These are phyloP conservation scores for Sanchytrium tribonematis DNA, from an alignment of 371 early-diverging fungal species.

Conservation along the genomic window DNA sequence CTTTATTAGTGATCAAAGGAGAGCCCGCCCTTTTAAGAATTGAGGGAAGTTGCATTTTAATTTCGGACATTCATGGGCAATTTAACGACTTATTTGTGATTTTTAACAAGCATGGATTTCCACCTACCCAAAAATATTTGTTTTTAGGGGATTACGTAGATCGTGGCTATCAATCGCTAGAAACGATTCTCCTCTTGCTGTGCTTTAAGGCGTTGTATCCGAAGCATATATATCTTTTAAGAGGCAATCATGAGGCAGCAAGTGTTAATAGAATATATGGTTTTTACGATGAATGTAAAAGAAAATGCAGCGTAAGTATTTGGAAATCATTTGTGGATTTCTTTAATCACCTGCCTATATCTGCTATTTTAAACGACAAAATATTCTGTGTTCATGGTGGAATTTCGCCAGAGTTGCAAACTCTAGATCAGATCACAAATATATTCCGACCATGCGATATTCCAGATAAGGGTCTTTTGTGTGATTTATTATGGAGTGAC, in stretches of 20 bases:
- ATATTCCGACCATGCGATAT: slow-evolving; percentile 82
- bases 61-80: slow-evolving; percentile 16
- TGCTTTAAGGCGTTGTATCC: slow-evolving; percentile 77
- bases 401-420: slow-evolving; percentile 43
- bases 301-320: slow-evolving; percentile 11
- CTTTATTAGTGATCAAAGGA: neutral
- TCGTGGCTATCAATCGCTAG: slow-evolving; percentile 75
- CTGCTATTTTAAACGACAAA: slow-evolving; percentile 15
- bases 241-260: slow-evolving; percentile 92
- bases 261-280: slow-evolving; percentile 21
- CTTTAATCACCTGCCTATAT: slow-evolving; percentile 17
- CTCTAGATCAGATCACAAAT: slow-evolving; percentile 74
- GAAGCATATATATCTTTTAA: slow-evolving; percentile 55
- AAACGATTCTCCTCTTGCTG: slow-evolving; percentile 64
- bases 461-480: slow-evolving; percentile 60
- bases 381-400: slow-evolving; percentile 97
- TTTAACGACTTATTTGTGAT: slow-evolving; percentile 11
- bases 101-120: slow-evolving; percentile 15
- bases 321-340: slow-evolving; percentile 17
- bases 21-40: slow-evolving; percentile 3
- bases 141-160: slow-evolving; percentile 72
- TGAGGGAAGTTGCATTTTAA: slow-evolving; percentile 2
- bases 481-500: slow-evolving; percentile 59
- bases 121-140: slow-evolving; percentile 15
- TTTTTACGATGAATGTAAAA: slow-evolving; percentile 20